phyloP scores from a whole-genome alignment of 2,329 filamentous ascomycete species.

The Lecanicillium sp. region DNA sequence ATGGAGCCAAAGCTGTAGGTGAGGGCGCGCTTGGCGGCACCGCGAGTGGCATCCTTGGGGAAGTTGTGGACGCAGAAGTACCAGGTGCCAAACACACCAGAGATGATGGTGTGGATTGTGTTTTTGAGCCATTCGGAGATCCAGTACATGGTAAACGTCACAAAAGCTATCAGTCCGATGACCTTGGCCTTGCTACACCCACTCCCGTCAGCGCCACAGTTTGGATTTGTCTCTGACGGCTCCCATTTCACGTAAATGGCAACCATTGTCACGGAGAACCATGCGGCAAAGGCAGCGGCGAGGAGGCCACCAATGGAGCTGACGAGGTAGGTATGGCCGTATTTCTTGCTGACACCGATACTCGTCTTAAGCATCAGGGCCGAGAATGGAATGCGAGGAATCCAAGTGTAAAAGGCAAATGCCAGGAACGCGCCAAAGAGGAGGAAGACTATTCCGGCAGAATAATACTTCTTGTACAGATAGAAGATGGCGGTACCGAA shows the following conservation, averaged over 20 bases:
- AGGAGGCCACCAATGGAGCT: slow-evolving; percentile 75
- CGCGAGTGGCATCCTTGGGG: slow-evolving; percentile 70
- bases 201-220: slow-evolving; percentile 41
- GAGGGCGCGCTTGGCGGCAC: slow-evolving; percentile 71
- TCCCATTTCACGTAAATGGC: slow-evolving; percentile 80
- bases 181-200: slow-evolving; percentile 69
- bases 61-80: slow-evolving; percentile 70
- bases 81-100: slow-evolving; percentile 87
- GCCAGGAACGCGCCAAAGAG: slow-evolving; percentile 73
- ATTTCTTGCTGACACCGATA: slow-evolving; percentile 75
- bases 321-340: slow-evolving; percentile 80
- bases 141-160: slow-evolving; percentile 92
- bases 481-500: slow-evolving; percentile 86
- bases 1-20: slow-evolving; percentile 94
- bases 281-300: slow-evolving; percentile 69
- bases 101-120: slow-evolving; percentile 79
- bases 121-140: slow-evolving; percentile 91
- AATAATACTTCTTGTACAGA: slow-evolving; percentile 66
- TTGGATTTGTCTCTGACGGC: slow-evolving; percentile 46
- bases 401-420: slow-evolving; percentile 83
- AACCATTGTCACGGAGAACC: slow-evolving; percentile 80
- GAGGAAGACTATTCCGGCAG: slow-evolving; percentile 79
- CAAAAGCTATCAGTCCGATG: slow-evolving; percentile 75
- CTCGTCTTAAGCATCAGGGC: slow-evolving; percentile 81
- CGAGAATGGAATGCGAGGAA: slow-evolving; percentile 81